Evolutionary conservation across 2,329 filamentous ascomycete genomes (phyloP), one percentile per base, ranked within the genome.

Genomic region (Talaromyces sp.): DNA sequence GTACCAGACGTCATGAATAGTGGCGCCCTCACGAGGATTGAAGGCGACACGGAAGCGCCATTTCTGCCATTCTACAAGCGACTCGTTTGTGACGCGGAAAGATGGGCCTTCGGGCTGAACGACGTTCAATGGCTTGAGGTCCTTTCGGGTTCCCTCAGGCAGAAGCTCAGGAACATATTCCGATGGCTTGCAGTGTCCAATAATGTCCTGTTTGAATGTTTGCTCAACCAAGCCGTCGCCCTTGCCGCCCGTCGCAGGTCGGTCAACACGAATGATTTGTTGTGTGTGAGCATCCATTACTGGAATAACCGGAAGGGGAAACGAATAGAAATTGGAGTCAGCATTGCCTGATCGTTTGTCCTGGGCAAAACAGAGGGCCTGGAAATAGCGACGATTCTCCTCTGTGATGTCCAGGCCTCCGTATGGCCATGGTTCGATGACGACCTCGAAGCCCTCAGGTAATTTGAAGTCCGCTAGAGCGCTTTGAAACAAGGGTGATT

Each of bases 81-180:
- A 71, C 19, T 71, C 66, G 2, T 71, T 61, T 2, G 67, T 70
- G 27, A 71, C 62, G 0, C 72, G 76, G 70, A 91, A 90, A 1
- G 84, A 87, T 0, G 86, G 80, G 0, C 87, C 87, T 27, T 89
- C 83, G 0, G 84, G 84, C 57, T 93, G 89, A 1, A 84, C 79
- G 41, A 93, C 85, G 60, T 90, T 83, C 65, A 91, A 81, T 4
- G 88, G 87, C 70, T 89, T 90, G 24, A 85, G 65, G 50, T 82
- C 82, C 39, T 77, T 71, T 11, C 84, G 75, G 6, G 66, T 69
- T 2, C 70, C 69, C 3, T 67, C 60, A 0, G 66, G 58, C 9
- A 85, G 71, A 2, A 86, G 71, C 63, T 77, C 75, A 1, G 75
- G 75, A 1, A 77, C 64, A 57, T 84, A 85, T 56, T 85, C 82